Evolutionary conservation across 495 filamentous ascomycete species (phyloP), one percentile per base, ranked within the genome.

Genomic region (Sabuloglossum arenarium): DNA sequence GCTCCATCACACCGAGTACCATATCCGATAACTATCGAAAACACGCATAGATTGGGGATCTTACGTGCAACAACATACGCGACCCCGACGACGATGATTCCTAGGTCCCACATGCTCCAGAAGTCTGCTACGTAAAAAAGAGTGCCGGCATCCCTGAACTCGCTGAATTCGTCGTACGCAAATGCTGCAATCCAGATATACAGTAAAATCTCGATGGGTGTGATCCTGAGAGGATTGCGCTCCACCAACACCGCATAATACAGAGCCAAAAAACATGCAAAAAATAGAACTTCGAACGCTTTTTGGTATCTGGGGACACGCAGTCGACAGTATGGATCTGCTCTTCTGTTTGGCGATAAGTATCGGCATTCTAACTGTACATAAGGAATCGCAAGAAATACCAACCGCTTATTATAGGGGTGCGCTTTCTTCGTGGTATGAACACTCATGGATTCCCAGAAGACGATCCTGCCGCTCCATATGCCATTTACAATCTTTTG

Each of bases 261-360:
- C 9, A 96, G 71, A 47, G 75, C 68, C 21, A 96, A 68, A 57
- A 94, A 86, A n/a, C 74, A 75, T 43, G 78, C 73, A 62, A 97
- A 94, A 69, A 95, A 97, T 5, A 81, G 61, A 21, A 88, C 84
- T 66, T 97, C 87, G 60, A 90, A 95, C 8, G 78, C 76, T 65
- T 95, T 95, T 39, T 88, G 79, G 62, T 97, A 96, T 57, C 82
- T 80, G n/a, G 90, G 90, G 0, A 95, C 88, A 53, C 88, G 73
- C 21, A 97, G 73, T 25, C 90, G 78, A 53, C 82, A 88, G 63
- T 84, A 94, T 1, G 84, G 85, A 65, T 94, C 89, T 30, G 85
- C 79, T 43, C 75, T 81, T 60, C 72, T 79, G 56, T 24, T 57
- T 34, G 49, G 54, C 0, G 28, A 43, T 59, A 47, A 59, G 55